phyloP scores from a whole-genome alignment of 148 eudicot species.

The Camellia lanceoleosa region DNA sequence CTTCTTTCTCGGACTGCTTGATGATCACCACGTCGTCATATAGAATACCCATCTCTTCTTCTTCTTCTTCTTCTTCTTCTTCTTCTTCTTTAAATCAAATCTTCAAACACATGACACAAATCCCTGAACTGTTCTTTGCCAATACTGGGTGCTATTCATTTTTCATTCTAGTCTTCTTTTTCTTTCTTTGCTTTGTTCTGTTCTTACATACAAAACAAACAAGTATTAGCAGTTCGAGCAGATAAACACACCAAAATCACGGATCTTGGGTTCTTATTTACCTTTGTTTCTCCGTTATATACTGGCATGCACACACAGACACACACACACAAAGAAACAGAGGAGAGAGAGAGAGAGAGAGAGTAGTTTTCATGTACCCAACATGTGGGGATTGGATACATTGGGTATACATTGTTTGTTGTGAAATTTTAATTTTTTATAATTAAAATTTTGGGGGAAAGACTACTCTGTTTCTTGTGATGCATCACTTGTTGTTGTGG shows the following conservation, averaged over 20 bases:
- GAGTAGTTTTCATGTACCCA: no score
- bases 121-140: neutral
- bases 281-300: neutral
- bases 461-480: neutral
- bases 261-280: neutral
- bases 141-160: no score
- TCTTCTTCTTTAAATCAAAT: constrained; percentile 8
- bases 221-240: neutral
- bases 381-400: no score
- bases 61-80: constrained; percentile 13
- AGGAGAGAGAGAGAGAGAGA: neutral
- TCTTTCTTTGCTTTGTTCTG: neutral
- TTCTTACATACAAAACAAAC: neutral
- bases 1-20: constrained; percentile 57
- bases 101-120: neutral
- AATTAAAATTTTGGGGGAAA: no score
- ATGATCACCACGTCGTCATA: constrained; percentile 74
- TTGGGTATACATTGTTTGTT: no score
- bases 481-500: neutral
- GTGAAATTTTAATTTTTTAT: no score
- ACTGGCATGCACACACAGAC: no score
- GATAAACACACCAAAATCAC: neutral
- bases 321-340: no score
- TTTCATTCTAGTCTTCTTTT: no score
- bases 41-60: constrained; percentile 53